Percentiles rank a stretch among this genome's conserved stretches.
Conservation (phyloP, 2,329 filamentous ascomycete species). For the Sordariomycetes sp. region DNA sequence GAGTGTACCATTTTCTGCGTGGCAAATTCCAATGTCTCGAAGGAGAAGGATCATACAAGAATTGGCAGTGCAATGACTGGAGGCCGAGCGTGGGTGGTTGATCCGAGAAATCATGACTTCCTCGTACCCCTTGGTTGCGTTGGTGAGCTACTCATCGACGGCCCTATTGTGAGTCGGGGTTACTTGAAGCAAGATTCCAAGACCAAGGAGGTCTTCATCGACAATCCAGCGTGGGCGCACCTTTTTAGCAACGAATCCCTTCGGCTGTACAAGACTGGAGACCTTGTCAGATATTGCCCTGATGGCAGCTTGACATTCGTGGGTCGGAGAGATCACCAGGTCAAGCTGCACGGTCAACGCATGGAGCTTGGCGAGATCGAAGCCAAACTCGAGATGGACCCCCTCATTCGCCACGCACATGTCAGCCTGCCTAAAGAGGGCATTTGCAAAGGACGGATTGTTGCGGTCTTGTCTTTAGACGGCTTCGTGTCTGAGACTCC, state of each 20-base stretch:
- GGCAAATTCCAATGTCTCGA: conserved; percentile 13
- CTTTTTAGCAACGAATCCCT: conserved; percentile 15
- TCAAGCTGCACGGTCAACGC: conserved; percentile 47
- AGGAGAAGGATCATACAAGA: conserved; percentile 8
- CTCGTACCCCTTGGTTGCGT: conserved; percentile 5
- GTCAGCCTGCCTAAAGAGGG: background rate
- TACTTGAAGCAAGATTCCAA: conserved; percentile 6
- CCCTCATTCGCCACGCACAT: conserved; percentile 34
- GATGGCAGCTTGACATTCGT: conserved; percentile 31
- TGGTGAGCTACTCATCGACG: conserved; percentile 35
- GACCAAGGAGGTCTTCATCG: conserved; percentile 6
- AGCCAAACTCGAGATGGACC: conserved; percentile 45
- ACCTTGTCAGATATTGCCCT: conserved; percentile 29
- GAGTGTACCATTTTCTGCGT: conserved; percentile 26
- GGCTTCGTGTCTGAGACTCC: background rate
- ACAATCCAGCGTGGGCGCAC: conserved; percentile 3
- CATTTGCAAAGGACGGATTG: conserved; percentile 11
- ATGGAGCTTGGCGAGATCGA: conserved; percentile 34
- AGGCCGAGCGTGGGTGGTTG: conserved; percentile 12
- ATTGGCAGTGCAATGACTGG: conserved; percentile 6
- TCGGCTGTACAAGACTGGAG: conserved; percentile 35
- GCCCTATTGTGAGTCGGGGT: conserved; percentile 6
- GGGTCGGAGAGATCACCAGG: conserved; percentile 49
- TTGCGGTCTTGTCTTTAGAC: background rate
- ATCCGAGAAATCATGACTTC: conserved; percentile 5